Conservation (phyloP, 2,329 filamentous ascomycete species). For the Arthrobotrys pseudoclavata region DNA sequence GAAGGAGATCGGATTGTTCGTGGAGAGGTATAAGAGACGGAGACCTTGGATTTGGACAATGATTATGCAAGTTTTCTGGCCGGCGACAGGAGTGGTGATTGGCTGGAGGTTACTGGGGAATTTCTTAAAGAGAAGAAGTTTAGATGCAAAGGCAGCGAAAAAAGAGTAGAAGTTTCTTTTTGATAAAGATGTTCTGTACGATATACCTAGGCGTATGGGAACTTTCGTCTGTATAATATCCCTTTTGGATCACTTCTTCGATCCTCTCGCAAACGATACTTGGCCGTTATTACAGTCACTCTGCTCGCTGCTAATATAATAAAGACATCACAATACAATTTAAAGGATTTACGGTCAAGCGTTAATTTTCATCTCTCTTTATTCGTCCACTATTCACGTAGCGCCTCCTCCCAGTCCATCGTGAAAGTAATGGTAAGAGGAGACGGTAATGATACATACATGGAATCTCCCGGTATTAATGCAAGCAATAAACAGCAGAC, state of each 20-base stretch:
- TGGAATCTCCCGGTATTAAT: not conserved
- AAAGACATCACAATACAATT: too few species aligned
- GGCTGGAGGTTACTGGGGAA: slow-evolving; percentile 81
- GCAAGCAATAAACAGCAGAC: not conserved
- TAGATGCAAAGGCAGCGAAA: slow-evolving; percentile 39
- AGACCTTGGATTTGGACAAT: slow-evolving; percentile 90
- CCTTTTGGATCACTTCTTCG: not conserved
- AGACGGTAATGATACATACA: not conserved
- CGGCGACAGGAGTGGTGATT: slow-evolving; percentile 77
- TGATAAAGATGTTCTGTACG: slow-evolving; percentile 18
- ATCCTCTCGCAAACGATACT: not conserved
- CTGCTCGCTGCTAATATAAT: not conserved
- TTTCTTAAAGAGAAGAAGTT: slow-evolving; percentile 71
- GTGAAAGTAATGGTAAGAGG: not conserved
- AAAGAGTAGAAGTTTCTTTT: not conserved
- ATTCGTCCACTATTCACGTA: not conserved
- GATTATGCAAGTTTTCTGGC: slow-evolving; percentile 78
- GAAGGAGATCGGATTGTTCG: slow-evolving; percentile 75
- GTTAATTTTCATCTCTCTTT: not conserved
- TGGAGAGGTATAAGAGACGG: slow-evolving; percentile 73
- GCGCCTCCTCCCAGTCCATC: not conserved
- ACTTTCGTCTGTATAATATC: slow-evolving; percentile 11
- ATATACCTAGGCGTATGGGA: slow-evolving; percentile 14
- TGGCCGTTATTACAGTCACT: not conserved
- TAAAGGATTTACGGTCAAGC: too few species aligned